These are phyloP conservation scores for Pseudoturritis turrita DNA, from an alignment of 345 rosid genomes.

Conservation along the genomic window DNA sequence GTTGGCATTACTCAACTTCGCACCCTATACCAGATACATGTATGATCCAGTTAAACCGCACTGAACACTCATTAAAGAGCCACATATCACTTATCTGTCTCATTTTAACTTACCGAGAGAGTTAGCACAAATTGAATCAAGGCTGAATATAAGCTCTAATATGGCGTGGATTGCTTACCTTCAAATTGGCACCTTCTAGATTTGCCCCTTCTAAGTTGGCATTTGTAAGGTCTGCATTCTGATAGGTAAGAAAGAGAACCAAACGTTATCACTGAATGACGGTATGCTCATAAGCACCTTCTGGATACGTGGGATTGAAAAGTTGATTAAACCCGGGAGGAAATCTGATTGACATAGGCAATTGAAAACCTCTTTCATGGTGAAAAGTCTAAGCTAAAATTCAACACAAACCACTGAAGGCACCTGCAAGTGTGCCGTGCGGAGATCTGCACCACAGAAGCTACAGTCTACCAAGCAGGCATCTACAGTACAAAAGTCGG, in stretches of 20 bases:
- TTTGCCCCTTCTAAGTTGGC: conserved; percentile 95
- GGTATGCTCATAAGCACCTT: background rate
- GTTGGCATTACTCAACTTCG: conserved; percentile 78
- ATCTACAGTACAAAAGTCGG: conserved; percentile 45
- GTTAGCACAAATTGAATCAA: background rate
- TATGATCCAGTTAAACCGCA: background rate
- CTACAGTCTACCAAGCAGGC: conserved; percentile 81
- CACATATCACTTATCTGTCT: background rate
- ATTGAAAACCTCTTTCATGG: background rate
- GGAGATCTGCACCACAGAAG: conserved; percentile 86
- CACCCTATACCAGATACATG: conserved; percentile 55
- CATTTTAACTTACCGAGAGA: background rate
- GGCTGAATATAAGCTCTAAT: background rate
- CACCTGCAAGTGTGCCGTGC: conserved; percentile 93
- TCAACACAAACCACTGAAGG: background rate
- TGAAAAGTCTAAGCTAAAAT: background rate
- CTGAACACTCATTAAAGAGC: background rate
- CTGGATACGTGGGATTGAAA: background rate
- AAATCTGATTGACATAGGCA: background rate
- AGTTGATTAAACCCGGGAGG: background rate
- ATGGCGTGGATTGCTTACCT: conserved; percentile 42
- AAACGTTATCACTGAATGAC: background rate
- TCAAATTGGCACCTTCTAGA: conserved; percentile 92
- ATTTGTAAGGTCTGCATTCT: conserved; percentile 90
- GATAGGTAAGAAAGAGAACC: conserved; percentile 18